Conservation (phyloP, 129 eudicot genomes). For the Pittosporum tobira region DNA sequence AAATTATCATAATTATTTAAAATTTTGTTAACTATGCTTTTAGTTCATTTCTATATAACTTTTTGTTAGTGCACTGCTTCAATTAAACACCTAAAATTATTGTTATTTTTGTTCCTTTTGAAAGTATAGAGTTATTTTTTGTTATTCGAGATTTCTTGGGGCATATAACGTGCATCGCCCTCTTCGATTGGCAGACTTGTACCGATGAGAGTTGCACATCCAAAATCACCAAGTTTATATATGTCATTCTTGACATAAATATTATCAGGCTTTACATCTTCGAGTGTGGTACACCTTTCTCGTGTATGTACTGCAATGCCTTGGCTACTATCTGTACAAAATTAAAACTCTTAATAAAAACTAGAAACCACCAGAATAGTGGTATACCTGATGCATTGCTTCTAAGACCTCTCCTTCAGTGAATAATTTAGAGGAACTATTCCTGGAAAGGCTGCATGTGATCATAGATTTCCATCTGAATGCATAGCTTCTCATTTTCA, state of each 20-base stretch:
- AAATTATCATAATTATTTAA: no score
- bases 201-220: constrained; percentile 79
- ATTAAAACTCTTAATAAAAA: background rate
- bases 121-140: no score
- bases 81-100: no score
- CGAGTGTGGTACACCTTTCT: constrained; percentile 76
- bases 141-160: constrained; percentile 84
- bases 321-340: constrained; percentile 66
- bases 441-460: constrained; percentile 55
- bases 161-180: constrained; percentile 98
- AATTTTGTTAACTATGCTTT: no score
- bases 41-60: no score
- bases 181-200: constrained; percentile 79
- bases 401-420: constrained; percentile 44
- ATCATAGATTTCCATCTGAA: constrained; percentile 95
- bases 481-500: constrained; percentile 75
- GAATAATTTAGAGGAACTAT: constrained; percentile 24
- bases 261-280: constrained; percentile 89
- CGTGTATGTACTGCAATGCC: constrained; percentile 69
- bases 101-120: no score
- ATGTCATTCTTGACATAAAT: constrained; percentile 65
- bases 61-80: no score
- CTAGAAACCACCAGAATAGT: background rate
- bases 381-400: constrained; percentile 84
- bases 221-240: constrained; percentile 92